These are phyloP conservation scores for Selaginella tamariscina DNA, from an alignment of 75 land plant species.

Conservation along the genomic window DNA sequence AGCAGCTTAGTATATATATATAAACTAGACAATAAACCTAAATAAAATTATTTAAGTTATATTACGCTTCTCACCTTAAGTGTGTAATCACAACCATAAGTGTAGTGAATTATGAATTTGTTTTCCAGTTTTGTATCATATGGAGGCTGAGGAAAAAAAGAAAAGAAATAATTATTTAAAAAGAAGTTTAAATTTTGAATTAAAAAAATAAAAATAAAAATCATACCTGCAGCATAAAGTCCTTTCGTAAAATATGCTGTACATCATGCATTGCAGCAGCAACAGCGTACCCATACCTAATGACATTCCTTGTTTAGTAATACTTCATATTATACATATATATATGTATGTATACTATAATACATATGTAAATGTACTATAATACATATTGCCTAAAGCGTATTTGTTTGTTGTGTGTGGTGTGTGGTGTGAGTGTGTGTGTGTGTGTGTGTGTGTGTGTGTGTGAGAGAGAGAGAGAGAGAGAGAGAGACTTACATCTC, in stretches of 20 bases:
- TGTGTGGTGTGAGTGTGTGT: too few relatives aligned
- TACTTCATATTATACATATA: too few relatives aligned
- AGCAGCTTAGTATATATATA: not conserved
- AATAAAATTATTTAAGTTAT: not conserved
- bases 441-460: too few relatives aligned
- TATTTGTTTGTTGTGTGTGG: too few relatives aligned
- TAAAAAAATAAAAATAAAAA: not conserved
- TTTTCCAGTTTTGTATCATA: slow-evolving; percentile 4
- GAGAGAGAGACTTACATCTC: slow-evolving; percentile 2
- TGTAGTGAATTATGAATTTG: slow-evolving; percentile 5
- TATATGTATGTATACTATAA: too few relatives aligned
- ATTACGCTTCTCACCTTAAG: not conserved
- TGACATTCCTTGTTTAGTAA: too few relatives aligned
- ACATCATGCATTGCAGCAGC: slow-evolving; percentile 5
- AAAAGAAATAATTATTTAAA: not conserved
- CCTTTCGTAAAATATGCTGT: not conserved
- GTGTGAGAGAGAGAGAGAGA: not conserved
- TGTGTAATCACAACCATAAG: slow-evolving; percentile 11
- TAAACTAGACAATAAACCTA: not conserved
- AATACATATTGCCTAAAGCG: too few relatives aligned
- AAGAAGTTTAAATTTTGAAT: not conserved
- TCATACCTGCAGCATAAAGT: slow-evolving; percentile 1
- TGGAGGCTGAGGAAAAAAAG: slow-evolving; percentile 3
- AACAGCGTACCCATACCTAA: slow-evolving; percentile 12
- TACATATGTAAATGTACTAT: too few relatives aligned